Base-by-base conservation (phyloP, 2,329 filamentous ascomycete species). In the Bretziella fagacearum region DNA sequence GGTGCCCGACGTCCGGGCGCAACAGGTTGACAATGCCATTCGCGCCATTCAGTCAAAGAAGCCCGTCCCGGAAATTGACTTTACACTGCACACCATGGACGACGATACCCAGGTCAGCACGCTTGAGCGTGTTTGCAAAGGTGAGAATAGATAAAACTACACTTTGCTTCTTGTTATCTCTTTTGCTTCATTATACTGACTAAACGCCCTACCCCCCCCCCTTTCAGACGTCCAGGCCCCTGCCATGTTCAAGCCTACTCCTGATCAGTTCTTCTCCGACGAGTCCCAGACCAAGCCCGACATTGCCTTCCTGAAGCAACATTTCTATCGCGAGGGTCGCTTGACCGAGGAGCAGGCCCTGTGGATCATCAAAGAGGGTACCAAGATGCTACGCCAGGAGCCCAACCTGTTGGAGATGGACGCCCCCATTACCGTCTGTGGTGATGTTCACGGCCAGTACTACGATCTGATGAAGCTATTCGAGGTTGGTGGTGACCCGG, bases 391-490 rank as follows among this genome's bases (percentile, higher is more conserved):
- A 57, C 81, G 81, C 59, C 72, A 80, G 52, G 91, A 98, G 67
- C 89, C 91, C 54, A 98, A 96, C 63, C 70, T 98, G 54, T 73
- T 98, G 55, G 91, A 98, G 70, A 98, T 98, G 91, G 91, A 98
- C 63, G 91, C 91, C 33, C 91, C 91, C 52, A 98, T 98, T 60
- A 98, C 91, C 7, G 91, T 98, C 44, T 98, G 91, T 59, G 91
- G 91, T 60, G 91, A 98, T 59, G 87, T 98, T 47, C 91, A 98
- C 64, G 91, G 91, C 55, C 91, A 98, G 67, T 98, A 96, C 68
- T 98, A 94, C 63, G 91, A 98, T 63, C 67, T 98, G 60, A 98
- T 98, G 91, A 98, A 98, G 71, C 73, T 98, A 27, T 98, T 98
- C 59, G 91, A 98, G 65, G 91, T 98, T 44, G 91, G 91, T 55